Evolutionary conservation across 495 filamentous ascomycete species (phyloP), one percentile per base, ranked within the genome.

Genomic region (Pseudevernia furfuracea): DNA sequence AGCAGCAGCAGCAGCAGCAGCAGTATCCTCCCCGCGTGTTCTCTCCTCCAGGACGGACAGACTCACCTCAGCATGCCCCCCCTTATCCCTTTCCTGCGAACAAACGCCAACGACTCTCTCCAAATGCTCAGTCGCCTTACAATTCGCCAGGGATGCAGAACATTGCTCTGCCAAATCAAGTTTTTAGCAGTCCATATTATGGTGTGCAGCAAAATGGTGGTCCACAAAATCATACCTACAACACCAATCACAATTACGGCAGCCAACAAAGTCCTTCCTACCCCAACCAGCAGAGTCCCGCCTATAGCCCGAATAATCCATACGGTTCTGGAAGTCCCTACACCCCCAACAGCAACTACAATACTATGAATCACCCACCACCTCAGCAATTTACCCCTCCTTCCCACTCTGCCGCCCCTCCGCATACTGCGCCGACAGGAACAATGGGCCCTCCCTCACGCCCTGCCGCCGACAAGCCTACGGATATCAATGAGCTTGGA

Each of bases 371-470:
- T 30, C 39, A 61, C 12, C 60, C 60, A 48, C 19, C 56, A 43
- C 61, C 69, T 57, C 67, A 53, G 25, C 25, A 53, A 17, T 53
- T 32, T 53, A 28, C 49, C 25, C 49, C 49, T 30, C 49, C 25
- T 53, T 2, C 49, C 14, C 49, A 53, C 0, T 53, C 49, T 32
- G 19, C 49, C 15, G 49, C 49, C 49, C 25, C 49, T 32, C 19
- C 49, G 25, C 49, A 72, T 55, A 64, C 74, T 61, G 69, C 76
- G 58, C 71, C 77, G 43, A 69, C 76, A 14, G 84, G 84, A 55
- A 78, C 81, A 23, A 96, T 96, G 92, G 89, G 89, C 0, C 92
- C 92, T 23, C 92, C 92, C 1, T 85, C 85, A 41, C 88, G 85
- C 59, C 88, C 90, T 23, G 78, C 79, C 11, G 87, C 89, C 38